Conservation (phyloP, 805 yeast genomes). For the Scheffersomyces amazonensis region DNA sequence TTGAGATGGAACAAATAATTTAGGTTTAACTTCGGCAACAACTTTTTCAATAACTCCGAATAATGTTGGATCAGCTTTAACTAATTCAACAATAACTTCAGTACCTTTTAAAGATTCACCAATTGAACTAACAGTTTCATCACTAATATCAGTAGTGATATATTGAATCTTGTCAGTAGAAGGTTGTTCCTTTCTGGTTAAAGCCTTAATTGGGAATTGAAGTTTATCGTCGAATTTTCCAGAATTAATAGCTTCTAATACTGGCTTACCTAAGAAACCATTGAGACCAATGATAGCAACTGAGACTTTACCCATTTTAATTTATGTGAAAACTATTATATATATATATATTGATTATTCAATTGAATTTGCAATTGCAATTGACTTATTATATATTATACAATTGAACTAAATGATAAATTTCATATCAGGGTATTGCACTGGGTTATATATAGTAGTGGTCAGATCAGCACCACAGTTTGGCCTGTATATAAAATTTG, state of each 20-base stretch:
- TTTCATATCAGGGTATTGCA: no score
- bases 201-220: constrained; percentile 45
- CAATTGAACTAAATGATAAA: no score
- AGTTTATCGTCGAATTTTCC: constrained; percentile 38
- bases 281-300: constrained; percentile 52
- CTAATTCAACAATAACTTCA: constrained; percentile 50
- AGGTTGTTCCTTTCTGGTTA: constrained; percentile 41
- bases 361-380: no score
- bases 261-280: constrained; percentile 50
- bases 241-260: constrained; percentile 42
- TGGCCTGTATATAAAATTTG: no score
- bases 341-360: not conserved
- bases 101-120: constrained; percentile 41
- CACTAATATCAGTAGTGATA: constrained; percentile 26
- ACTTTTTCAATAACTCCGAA: constrained; percentile 35
- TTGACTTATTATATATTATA: no score
- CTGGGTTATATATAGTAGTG: no score
- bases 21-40: constrained; percentile 40
- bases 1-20: constrained; percentile 56
- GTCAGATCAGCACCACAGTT: no score
- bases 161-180: constrained; percentile 37
- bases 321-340: not conserved
- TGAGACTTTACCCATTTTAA: constrained; percentile 9
- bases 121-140: constrained; percentile 20
- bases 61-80: constrained; percentile 24